Percentiles rank a stretch among this genome's conserved stretches.
Conservation (phyloP, 2,329 filamentous ascomycete species). For the Zelopaecilomyces penicillatus region DNA sequence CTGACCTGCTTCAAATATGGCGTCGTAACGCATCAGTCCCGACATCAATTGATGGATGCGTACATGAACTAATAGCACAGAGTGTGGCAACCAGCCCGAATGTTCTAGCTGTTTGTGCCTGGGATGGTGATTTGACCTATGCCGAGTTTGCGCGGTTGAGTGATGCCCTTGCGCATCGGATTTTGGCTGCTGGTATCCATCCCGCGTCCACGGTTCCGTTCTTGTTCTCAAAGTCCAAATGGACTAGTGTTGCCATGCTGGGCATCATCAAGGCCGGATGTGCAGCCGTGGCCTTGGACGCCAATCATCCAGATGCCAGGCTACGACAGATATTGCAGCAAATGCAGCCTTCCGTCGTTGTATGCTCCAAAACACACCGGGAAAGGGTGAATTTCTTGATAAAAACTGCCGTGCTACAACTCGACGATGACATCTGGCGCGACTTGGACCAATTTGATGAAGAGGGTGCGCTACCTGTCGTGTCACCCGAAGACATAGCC, state of each 20-base stretch:
- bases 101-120: conserved; percentile 31
- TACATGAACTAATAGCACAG: conserved; percentile 33
- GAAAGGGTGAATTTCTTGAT: too few species aligned
- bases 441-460: too few species aligned
- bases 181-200: conserved; percentile 3
- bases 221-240: conserved; percentile 1
- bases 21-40: conserved; percentile 11
- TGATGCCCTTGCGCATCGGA: conserved; percentile 2
- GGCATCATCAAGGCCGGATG: conserved; percentile 5
- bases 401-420: too few species aligned
- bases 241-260: conserved; percentile 3
- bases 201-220: conserved; percentile 3
- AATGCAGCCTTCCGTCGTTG: conserved; percentile 4
- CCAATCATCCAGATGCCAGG: conserved; percentile 5
- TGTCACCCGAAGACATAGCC: not conserved
- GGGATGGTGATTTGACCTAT: conserved; percentile 27
- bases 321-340: conserved; percentile 5
- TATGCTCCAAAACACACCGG: conserved; percentile 3
- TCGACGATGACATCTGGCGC: too few species aligned
- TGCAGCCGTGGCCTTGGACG: not conserved
- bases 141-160: conserved; percentile 7
- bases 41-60: conserved; percentile 17
- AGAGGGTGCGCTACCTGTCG: not conserved
- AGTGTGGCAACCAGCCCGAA: conserved; percentile 23
- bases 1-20: conserved; percentile 7